These are phyloP conservation scores for Melaleuca alternifolia DNA, from an alignment of 345 rosid genomes.

Conservation along the genomic window DNA sequence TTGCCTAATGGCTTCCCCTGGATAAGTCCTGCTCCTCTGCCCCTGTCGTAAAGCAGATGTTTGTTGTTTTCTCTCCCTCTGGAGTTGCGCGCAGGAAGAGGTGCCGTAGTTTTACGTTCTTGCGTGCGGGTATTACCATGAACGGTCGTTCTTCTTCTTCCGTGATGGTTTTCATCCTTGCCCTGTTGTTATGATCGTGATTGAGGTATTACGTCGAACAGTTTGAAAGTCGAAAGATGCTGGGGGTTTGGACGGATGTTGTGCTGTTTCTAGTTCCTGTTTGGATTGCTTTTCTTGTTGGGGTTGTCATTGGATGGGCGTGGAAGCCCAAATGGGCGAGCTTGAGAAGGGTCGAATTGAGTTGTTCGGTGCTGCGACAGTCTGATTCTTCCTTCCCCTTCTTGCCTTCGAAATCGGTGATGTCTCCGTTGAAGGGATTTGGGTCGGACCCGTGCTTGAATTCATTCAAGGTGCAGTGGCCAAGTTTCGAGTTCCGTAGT, in stretches of 20 bases:
- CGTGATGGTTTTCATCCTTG: background rate
- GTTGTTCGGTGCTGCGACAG: slow-evolving; percentile 18
- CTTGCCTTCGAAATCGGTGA: slow-evolving; percentile 9
- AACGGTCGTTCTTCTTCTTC: background rate
- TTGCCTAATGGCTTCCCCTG: background rate
- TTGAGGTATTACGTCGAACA: background rate
- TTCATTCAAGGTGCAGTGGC: slow-evolving; percentile 14
- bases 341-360: slow-evolving; percentile 2
- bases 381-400: slow-evolving; percentile 28
- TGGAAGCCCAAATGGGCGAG: slow-evolving; percentile 61
- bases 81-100: background rate
- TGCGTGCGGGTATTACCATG: background rate
- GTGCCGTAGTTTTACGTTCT: background rate
- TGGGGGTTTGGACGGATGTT: slow-evolving; percentile 11
- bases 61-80: background rate
- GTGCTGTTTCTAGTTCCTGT: slow-evolving; percentile 17
- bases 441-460: slow-evolving; percentile 32
- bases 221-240: background rate
- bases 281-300: slow-evolving; percentile 49
- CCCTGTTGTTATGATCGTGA: background rate
- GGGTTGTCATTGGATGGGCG: slow-evolving; percentile 48
- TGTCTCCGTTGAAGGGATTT: slow-evolving; percentile 26
- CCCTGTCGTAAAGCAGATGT: background rate
- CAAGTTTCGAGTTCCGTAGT: slow-evolving; percentile 14
- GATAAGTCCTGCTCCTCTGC: background rate